Conservation (phyloP, 768 basidiomycete genomes). For the Phanerochaete sordida region DNA sequence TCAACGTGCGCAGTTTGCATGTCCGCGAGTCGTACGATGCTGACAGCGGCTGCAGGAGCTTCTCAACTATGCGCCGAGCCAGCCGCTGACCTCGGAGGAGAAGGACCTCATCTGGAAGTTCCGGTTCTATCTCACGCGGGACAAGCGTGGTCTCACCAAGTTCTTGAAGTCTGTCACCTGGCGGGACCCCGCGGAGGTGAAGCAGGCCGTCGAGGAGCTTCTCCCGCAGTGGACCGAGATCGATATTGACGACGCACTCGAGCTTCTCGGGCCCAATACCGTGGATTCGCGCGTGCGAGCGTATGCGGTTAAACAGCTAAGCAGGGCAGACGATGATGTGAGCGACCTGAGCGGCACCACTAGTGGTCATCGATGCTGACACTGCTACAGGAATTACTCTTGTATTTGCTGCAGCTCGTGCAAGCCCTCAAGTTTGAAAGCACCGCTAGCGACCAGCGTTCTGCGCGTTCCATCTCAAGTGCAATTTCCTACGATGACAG, state of each 20-base stretch:
- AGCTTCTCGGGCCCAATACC: slow-evolving; percentile 86
- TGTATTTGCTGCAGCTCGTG: slow-evolving; percentile 94
- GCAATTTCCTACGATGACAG: slow-evolving; percentile 88
- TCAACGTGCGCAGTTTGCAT: slow-evolving; percentile 58
- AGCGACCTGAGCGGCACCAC: slow-evolving; percentile 19
- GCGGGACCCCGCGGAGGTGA: slow-evolving; percentile 94
- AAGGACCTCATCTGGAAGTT: slow-evolving; percentile 99
- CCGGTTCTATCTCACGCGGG: slow-evolving; percentile 92
- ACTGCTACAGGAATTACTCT: slow-evolving; percentile 68
- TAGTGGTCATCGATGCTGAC: not conserved
- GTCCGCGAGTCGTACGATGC: not conserved
- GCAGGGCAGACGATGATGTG: slow-evolving; percentile 92
- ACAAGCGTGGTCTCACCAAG: slow-evolving; percentile 93
- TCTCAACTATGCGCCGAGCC: slow-evolving; percentile 88
- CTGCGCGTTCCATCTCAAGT: slow-evolving; percentile 66
- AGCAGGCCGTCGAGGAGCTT: slow-evolving; percentile 95
- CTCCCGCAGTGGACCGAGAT: slow-evolving; percentile 97
- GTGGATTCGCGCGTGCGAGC: slow-evolving; percentile 90
- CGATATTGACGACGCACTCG: slow-evolving; percentile 94
- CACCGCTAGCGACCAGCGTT: slow-evolving; percentile 69
- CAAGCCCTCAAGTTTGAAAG: slow-evolving; percentile 98
- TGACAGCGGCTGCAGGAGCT: slow-evolving; percentile 57
- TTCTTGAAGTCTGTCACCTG: slow-evolving; percentile 98
- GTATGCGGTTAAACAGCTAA: slow-evolving; percentile 91
- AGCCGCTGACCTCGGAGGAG: slow-evolving; percentile 81